Evolutionary conservation across 306 rosid species (phyloP).

Genomic region (Lathyrus tuberosus): DNA sequence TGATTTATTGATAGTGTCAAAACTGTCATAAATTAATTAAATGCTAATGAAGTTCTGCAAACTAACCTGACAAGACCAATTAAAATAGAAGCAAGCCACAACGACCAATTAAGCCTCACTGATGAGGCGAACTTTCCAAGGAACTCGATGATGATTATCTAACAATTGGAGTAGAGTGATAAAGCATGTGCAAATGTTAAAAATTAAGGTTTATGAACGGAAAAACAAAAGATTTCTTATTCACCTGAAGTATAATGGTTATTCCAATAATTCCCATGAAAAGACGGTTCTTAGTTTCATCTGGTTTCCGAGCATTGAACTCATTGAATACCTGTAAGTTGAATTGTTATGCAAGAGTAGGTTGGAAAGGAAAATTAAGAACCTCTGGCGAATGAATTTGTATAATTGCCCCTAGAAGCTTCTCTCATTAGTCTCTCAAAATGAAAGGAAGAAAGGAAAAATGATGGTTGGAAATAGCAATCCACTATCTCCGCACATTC

Average conservation of each 20-base stretch:
- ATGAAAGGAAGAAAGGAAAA: background rate
- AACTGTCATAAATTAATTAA: constrained; percentile 23
- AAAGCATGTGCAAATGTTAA: no score
- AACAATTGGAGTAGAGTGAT: no score
- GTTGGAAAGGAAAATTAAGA: constrained; percentile 22
- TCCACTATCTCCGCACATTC: constrained; percentile 22
- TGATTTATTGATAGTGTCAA: background rate
- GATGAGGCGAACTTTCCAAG: no score
- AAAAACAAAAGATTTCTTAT: constrained; percentile 11
- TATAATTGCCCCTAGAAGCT: background rate
- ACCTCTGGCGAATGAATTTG: background rate
- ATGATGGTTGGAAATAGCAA: background rate
- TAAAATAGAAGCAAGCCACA: constrained; percentile 78
- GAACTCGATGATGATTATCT: no score
- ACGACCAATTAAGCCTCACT: constrained; percentile 66
- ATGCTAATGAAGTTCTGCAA: constrained; percentile 22
- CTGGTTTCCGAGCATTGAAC: constrained; percentile 97
- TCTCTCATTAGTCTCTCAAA: constrained; percentile 1
- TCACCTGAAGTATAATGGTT: constrained; percentile 78
- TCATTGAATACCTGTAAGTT: constrained; percentile 77
- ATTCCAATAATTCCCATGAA: constrained; percentile 74
- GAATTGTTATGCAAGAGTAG: constrained; percentile 12
- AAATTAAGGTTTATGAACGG: background rate
- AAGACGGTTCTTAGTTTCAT: constrained; percentile 73
- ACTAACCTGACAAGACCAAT: constrained; percentile 75